Evolutionary conservation across 2,329 filamentous ascomycete species (phyloP), one percentile per base, ranked within the genome.

Genomic region (Lasiodiplodia sp.): DNA sequence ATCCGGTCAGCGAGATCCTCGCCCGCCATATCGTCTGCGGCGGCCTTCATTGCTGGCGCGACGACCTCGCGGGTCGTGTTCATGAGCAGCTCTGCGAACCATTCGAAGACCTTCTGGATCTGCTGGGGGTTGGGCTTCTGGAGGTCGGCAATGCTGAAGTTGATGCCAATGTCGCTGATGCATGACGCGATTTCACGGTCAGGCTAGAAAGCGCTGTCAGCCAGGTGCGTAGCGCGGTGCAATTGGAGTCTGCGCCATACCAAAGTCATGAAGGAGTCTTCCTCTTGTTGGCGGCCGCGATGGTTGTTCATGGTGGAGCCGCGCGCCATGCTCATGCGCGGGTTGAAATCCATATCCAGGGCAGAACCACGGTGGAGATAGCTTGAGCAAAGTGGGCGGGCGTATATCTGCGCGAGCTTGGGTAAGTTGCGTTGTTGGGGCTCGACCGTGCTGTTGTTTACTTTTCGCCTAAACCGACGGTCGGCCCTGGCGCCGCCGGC

Each of bases 61-160:
- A 99, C 92, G 6, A 94, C 93, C 73, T 97, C 94, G 74, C 94
- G 92, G 44, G 94, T 97, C 67, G 92, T 91, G 82, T 97, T 97
- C 84, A 97, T 93, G 34, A 98, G 87, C 21, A 97, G 86, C 77
- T 97, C 94, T 69, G 94, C 94, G 74, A 99, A 96, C 91, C 94
- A 97, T 85, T 99, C 96, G 78, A 98, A 97, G 65, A 99, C 94
- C 85, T 96, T 94, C 81, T 99, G 96, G 66, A 98, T 94, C 76
- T 97, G 94, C 70, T 95, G 88, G 3, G 96, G 91, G 75, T 97
- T 97, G 5, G 96, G 96, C 78, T 97, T 98, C 74, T 95, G 90
- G 51, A 99, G 87, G 81, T 99, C 95, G 70, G 91, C 88, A 21
- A 94, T 85, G 44, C 89, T 92, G 80, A 98, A 97, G 34, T 89